Evolutionary conservation across 768 basidiomycete genomes (phyloP).

Genomic region (Serendipita sp.): DNA sequence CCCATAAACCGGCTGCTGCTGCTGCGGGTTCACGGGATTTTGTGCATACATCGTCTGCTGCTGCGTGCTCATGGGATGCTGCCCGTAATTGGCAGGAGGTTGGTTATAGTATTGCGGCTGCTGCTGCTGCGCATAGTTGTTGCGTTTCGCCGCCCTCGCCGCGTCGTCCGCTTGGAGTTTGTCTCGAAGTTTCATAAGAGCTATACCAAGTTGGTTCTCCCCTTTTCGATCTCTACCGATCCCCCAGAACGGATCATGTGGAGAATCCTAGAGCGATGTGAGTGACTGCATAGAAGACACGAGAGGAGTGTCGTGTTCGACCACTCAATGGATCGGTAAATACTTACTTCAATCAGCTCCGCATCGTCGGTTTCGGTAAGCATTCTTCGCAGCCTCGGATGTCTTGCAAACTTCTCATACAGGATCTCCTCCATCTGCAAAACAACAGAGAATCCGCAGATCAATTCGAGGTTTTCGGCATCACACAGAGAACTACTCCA

Average conservation of each 20-base stretch:
- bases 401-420: constrained; percentile 12
- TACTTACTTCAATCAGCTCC: constrained; percentile 12
- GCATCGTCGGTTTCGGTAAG: constrained; percentile 11
- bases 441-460: no score
- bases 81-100: no score
- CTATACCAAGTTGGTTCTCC: constrained; percentile 13
- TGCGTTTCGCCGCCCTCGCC: not conserved
- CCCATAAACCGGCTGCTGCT: no score
- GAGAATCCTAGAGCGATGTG: not conserved
- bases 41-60: no score
- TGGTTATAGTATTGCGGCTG: not conserved
- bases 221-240: constrained; percentile 11
- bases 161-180: not conserved
- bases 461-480: no score
- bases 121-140: not conserved
- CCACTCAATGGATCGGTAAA: not conserved
- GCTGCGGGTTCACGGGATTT: no score
- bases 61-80: no score
- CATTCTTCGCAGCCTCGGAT: constrained; percentile 8
- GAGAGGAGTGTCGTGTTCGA: not conserved
- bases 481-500: not conserved
- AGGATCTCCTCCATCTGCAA: constrained; percentile 13
- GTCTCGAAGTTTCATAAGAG: constrained; percentile 12
- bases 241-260: constrained; percentile 14
- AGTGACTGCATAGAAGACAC: not conserved